Evolutionary conservation across 129 eudicot species (phyloP).

Genomic region (Chrysanthemum lavandulifolium): DNA sequence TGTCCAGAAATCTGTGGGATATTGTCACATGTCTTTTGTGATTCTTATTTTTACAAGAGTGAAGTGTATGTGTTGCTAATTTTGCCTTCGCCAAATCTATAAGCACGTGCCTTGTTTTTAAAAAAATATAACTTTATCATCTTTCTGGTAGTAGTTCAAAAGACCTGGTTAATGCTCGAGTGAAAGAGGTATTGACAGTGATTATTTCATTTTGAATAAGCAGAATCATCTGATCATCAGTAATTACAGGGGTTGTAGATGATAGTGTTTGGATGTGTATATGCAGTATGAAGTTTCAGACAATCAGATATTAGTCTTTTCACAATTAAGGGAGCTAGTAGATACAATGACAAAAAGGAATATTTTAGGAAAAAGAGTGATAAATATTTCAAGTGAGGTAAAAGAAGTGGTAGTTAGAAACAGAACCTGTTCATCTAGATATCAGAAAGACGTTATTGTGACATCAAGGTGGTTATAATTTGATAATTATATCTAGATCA

Average conservation of each 20-base stretch:
- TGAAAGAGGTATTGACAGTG: not conserved
- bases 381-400: too few relatives aligned
- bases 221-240: not conserved
- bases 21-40: not conserved
- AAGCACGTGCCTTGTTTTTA: not conserved
- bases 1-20: conserved; percentile 2
- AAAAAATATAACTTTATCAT: not conserved
- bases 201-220: not conserved
- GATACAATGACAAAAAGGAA: too few relatives aligned
- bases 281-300: too few relatives aligned
- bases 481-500: not conserved
- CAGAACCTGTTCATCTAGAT: not conserved
- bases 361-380: too few relatives aligned
- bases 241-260: too few relatives aligned
- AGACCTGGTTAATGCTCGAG: not conserved
- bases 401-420: too few relatives aligned
- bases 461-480: not conserved
- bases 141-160: not conserved
- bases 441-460: not conserved
- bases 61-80: conserved; percentile 11
- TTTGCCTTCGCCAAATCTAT: not conserved
- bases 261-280: too few relatives aligned
- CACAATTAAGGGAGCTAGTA: too few relatives aligned
- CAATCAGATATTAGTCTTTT: too few relatives aligned
- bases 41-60: not conserved